Conservation (phyloP, 2,329 filamentous ascomycete species). For the Pyrenochaeta sp. region DNA sequence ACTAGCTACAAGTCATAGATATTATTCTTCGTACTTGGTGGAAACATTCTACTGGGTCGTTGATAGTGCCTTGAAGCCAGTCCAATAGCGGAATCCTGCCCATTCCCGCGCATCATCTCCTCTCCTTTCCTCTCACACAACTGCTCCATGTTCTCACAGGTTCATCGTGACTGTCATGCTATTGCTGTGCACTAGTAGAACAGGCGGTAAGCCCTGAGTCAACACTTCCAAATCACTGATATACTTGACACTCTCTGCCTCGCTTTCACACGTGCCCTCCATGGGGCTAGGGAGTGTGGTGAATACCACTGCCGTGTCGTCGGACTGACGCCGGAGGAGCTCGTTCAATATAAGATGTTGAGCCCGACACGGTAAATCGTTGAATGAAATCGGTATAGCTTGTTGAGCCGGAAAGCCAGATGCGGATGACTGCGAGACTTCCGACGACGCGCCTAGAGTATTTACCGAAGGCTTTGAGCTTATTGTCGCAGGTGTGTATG, state of each 20-base stretch:
- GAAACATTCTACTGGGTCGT: too few relatives aligned
- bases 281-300: constrained; percentile 83
- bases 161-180: constrained; percentile 88
- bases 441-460: constrained; percentile 3
- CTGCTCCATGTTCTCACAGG: too few relatives aligned
- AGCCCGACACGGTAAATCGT: constrained; percentile 82
- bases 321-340: constrained; percentile 65
- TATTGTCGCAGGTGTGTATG: constrained; percentile 1
- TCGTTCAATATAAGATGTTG: constrained; percentile 90
- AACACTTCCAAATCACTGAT: constrained; percentile 80
- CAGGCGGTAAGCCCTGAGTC: constrained; percentile 77
- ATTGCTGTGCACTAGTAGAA: constrained; percentile 82
- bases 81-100: too few relatives aligned
- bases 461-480: constrained; percentile 5
- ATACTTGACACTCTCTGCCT: constrained; percentile 75
- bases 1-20: too few relatives aligned
- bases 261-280: constrained; percentile 76
- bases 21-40: too few relatives aligned
- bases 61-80: too few relatives aligned
- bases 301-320: constrained; percentile 75
- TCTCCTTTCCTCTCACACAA: too few relatives aligned
- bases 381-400: constrained; percentile 77
- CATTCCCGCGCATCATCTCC: too few relatives aligned
- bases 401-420: constrained; percentile 64
- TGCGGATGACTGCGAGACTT: constrained; percentile 20